phyloP scores from a whole-genome alignment of 148 eudicot species.

The Tetragonia tetragonoides region DNA sequence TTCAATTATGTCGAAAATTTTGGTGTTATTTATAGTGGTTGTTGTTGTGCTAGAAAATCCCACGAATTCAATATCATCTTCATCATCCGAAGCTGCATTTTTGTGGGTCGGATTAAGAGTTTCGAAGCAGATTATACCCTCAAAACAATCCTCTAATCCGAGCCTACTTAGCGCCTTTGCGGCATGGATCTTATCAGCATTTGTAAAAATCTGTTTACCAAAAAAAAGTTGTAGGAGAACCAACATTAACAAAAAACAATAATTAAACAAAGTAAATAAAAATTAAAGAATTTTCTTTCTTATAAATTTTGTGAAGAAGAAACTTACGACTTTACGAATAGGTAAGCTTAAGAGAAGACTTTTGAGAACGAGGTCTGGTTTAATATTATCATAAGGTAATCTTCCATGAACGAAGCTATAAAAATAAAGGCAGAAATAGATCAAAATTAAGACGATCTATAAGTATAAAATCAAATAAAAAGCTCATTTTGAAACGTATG shows the following conservation, averaged over 20 bases:
- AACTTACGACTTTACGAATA: conserved; percentile 86
- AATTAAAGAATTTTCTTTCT: too few species aligned
- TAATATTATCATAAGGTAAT: conserved; percentile 81
- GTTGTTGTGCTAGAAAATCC: conserved; percentile 24
- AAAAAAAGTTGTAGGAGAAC: neutral
- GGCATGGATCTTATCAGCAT: conserved; percentile 77
- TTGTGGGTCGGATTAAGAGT: conserved; percentile 73
- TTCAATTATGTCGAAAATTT: conserved; percentile 72
- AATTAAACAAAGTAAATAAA: too few species aligned
- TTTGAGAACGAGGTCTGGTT: conserved; percentile 82
- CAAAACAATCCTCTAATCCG: conserved; percentile 86
- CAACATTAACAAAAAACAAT: too few species aligned
- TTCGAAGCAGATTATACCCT: conserved; percentile 89
- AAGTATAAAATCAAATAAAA: too few species aligned
- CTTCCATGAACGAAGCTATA: conserved; percentile 93
- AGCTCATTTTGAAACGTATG: too few species aligned
- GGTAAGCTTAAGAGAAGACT: conserved; percentile 75
- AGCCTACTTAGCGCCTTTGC: conserved; percentile 51
- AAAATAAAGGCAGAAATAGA: neutral
- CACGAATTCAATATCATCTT: conserved; percentile 60
- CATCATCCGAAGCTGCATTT: conserved; percentile 57
- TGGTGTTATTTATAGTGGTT: neutral
- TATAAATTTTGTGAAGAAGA: neutral
- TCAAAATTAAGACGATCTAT: neutral
- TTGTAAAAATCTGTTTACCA: conserved; percentile 66